phyloP scores from a whole-genome alignment of 2,329 filamentous ascomycete species.

The Hymenoscyphus scutula region DNA sequence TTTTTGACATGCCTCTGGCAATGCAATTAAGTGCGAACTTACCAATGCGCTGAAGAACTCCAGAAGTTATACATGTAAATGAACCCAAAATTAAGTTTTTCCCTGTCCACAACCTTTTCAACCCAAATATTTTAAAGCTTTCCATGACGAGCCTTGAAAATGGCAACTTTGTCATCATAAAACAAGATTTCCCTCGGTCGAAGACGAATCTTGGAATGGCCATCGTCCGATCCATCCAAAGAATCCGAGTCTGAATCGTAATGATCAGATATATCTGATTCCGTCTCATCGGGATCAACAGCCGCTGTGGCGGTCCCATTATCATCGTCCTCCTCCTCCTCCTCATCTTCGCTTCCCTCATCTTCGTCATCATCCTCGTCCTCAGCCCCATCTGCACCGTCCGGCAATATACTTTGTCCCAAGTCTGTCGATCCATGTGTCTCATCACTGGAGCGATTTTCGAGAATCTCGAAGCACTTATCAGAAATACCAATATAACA shows the following conservation, averaged over 20 bases:
- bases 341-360: slow-evolving; percentile 49
- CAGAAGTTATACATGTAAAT: slow-evolving; percentile 6
- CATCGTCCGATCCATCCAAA: slow-evolving; percentile 47
- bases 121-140: slow-evolving; percentile 22
- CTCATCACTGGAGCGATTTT: slow-evolving; percentile 52
- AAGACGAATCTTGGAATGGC: slow-evolving; percentile 46
- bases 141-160: slow-evolving; percentile 66
- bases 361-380: slow-evolving; percentile 45
- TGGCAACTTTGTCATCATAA: slow-evolving; percentile 78
- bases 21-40: slow-evolving; percentile 1
- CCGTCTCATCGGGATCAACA: slow-evolving; percentile 39
- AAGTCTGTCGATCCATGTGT: slow-evolving; percentile 31
- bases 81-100: not conserved
- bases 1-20: slow-evolving; percentile 1
- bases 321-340: slow-evolving; percentile 42
- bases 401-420: slow-evolving; percentile 4
- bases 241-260: slow-evolving; percentile 51
- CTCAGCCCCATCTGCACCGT: slow-evolving; percentile 38
- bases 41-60: slow-evolving; percentile 5
- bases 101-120: not conserved
- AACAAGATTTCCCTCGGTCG: slow-evolving; percentile 76
- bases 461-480: slow-evolving; percentile 81
- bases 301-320: slow-evolving; percentile 34
- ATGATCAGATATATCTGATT: slow-evolving; percentile 40
- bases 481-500: slow-evolving; percentile 74